phyloP scores from a whole-genome alignment of 108 stramenopile genomes.

The Skeletonema menzelii region DNA sequence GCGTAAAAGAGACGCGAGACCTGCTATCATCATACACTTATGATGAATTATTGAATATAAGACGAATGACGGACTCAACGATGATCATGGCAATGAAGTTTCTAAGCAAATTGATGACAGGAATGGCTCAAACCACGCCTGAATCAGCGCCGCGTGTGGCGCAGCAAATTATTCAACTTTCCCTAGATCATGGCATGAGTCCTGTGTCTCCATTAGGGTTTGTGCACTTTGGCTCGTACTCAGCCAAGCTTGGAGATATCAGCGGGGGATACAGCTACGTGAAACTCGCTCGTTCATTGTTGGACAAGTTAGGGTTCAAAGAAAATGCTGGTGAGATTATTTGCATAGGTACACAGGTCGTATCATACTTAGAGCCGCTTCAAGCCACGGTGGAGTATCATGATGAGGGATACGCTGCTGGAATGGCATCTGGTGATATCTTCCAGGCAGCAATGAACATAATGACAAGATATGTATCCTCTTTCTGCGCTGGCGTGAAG shows the following conservation, averaged over 20 bases:
- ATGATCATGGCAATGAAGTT: conserved; percentile 21
- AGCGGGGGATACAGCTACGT: conserved; percentile 9
- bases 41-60: conserved; percentile 7
- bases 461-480: background rate
- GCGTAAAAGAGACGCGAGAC: background rate
- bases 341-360: background rate
- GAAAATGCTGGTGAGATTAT: conserved; percentile 12
- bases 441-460: background rate
- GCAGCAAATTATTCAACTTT: conserved; percentile 12
- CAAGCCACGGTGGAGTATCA: background rate
- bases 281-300: conserved; percentile 4
- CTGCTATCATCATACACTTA: background rate
- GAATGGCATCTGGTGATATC: conserved; percentile 20
- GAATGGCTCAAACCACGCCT: background rate
- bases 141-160: background rate
- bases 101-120: background rate
- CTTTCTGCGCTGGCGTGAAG: background rate
- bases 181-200: conserved; percentile 8
- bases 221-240: conserved; percentile 8
- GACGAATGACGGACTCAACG: conserved; percentile 6
- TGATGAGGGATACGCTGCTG: background rate
- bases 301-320: background rate
- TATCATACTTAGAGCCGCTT: conserved; percentile 5
- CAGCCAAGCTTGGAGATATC: conserved; percentile 8
- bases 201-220: conserved; percentile 16